These are phyloP conservation scores for Apiotrichum montevideense DNA, from an alignment of 1,284 basidiomycete genomes.

Conservation along the genomic window DNA sequence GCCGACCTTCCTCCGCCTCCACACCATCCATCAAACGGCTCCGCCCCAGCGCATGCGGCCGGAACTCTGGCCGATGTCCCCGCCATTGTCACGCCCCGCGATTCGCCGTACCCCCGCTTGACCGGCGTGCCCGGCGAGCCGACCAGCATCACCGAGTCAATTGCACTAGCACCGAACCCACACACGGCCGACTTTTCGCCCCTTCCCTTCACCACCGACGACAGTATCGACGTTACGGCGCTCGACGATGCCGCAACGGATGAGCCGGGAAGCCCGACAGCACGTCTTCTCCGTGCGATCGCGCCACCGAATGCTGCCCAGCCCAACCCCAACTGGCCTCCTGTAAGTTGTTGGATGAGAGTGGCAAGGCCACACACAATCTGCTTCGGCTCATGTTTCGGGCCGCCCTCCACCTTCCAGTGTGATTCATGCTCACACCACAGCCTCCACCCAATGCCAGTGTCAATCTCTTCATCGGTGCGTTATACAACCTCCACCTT, in stretches of 20 bases:
- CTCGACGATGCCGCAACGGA: conserved; percentile 24
- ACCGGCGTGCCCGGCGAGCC: conserved; percentile 16
- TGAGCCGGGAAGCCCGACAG: conserved; percentile 39
- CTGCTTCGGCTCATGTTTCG: too few species aligned
- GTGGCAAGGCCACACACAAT: neutral
- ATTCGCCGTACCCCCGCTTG: conserved; percentile 6
- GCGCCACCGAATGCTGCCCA: conserved; percentile 39
- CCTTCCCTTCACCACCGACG: conserved; percentile 26
- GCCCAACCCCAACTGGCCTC: conserved; percentile 36
- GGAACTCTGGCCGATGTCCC: neutral
- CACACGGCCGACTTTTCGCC: conserved; percentile 37
- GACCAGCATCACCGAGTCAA: conserved; percentile 35
- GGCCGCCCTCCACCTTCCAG: conserved; percentile 14
- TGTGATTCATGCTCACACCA: conserved; percentile 12
- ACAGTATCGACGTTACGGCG: conserved; percentile 28
- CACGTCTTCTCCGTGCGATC: conserved; percentile 38
- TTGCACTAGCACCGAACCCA: conserved; percentile 39
- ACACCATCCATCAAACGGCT: conserved; percentile 13
- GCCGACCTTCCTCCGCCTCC: conserved; percentile 30
- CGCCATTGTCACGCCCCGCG: conserved; percentile 1
- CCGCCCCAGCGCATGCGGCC: conserved; percentile 1
- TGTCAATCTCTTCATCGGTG: conserved; percentile 44
- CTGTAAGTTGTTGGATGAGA: conserved; percentile 26
- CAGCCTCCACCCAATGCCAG: conserved; percentile 44
- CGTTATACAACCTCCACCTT: conserved; percentile 6